phyloP scores from a whole-genome alignment of 2,329 filamentous ascomycete genomes.

The Gyromitra esculenta region DNA sequence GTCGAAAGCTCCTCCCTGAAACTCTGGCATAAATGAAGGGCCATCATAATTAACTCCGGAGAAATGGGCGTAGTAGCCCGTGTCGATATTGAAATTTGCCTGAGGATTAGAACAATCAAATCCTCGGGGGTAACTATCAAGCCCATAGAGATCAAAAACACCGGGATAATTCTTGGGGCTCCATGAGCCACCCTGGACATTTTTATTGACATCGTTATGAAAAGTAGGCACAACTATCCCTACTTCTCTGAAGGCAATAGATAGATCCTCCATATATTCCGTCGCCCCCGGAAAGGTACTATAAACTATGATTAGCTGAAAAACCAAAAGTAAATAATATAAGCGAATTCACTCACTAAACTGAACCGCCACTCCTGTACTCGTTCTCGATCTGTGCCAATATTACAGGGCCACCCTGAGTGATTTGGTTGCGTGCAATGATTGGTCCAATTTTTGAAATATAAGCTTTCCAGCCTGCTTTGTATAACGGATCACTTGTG shows the following conservation, averaged over 20 bases:
- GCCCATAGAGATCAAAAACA: constrained; percentile 57
- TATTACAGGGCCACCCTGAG: constrained; percentile 71
- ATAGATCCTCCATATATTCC: constrained; percentile 44
- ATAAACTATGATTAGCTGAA: neutral
- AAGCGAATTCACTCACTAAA: constrained; percentile 24
- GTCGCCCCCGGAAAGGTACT: constrained; percentile 31
- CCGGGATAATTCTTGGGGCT: constrained; percentile 43
- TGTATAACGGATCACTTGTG: constrained; percentile 63
- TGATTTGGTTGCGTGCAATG: constrained; percentile 65
- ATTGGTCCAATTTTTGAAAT: constrained; percentile 63
- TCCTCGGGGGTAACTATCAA: constrained; percentile 61
- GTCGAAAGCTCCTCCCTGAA: constrained; percentile 67
- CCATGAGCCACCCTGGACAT: constrained; percentile 42
- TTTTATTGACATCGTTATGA: constrained; percentile 65
- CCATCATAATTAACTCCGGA: constrained; percentile 66
- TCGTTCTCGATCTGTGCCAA: constrained; percentile 72
- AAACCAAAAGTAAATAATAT: neutral
- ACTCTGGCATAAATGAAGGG: constrained; percentile 66
- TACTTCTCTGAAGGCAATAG: constrained; percentile 62
- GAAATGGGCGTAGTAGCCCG: constrained; percentile 69
- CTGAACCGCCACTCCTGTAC: constrained; percentile 67
- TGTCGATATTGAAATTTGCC: constrained; percentile 65
- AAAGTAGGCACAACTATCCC: constrained; percentile 66
- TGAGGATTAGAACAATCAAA: constrained; percentile 66
- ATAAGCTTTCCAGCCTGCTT: constrained; percentile 64